Conservation (phyloP, 148 eudicot species). For the Cornus florida region DNA sequence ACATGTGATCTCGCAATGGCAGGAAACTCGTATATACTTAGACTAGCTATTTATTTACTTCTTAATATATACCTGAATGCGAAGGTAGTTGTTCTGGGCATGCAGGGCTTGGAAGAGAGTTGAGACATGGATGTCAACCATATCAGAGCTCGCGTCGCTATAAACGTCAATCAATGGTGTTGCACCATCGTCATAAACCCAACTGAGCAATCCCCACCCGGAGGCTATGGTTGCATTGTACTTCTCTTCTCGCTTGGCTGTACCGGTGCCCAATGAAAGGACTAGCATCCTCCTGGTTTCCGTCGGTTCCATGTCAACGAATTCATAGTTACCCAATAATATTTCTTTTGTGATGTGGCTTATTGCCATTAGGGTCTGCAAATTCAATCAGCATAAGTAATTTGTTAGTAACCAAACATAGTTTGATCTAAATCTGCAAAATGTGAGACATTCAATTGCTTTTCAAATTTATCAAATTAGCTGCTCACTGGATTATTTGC, state of each 20-base stretch:
- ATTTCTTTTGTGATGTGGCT: conserved; percentile 14
- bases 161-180: conserved; percentile 13
- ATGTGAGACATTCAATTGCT: too few relatives aligned
- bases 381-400: neutral
- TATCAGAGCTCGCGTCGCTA: neutral
- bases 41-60: too few relatives aligned
- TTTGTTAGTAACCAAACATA: too few relatives aligned
- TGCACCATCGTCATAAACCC: conserved; percentile 17
- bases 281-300: conserved; percentile 7
- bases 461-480: too few relatives aligned
- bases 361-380: conserved; percentile 15
- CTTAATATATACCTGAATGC: conserved; percentile 21
- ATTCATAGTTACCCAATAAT: neutral
- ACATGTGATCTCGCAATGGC: too few relatives aligned
- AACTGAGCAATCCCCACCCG: conserved; percentile 21
- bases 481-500: conserved; percentile 33
- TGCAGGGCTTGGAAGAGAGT: conserved; percentile 15
- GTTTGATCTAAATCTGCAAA: too few relatives aligned
- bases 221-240: conserved; percentile 13
- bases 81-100: conserved; percentile 20
- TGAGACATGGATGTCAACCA: conserved; percentile 25
- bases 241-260: conserved; percentile 9
- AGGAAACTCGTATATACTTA: too few relatives aligned
- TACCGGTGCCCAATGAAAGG: conserved; percentile 21
- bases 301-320: neutral